Evolutionary conservation across 805 yeast genomes (phyloP).

Genomic region (Ogataea kodamae): DNA sequence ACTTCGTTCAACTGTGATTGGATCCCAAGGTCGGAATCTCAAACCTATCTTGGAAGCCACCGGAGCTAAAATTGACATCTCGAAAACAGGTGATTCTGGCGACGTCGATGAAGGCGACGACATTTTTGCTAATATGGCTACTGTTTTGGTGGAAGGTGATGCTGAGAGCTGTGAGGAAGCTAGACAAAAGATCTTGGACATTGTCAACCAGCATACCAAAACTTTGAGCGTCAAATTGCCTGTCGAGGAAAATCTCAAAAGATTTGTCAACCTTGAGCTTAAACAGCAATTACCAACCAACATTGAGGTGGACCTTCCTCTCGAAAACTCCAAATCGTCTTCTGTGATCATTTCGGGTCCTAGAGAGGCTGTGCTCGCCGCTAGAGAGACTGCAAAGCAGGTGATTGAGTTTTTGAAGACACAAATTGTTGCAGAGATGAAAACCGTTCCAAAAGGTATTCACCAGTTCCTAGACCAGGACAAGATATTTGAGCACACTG

Average conservation of each 20-base stretch:
- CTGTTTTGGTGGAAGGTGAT: conserved; percentile 76
- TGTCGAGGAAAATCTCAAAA: conserved; percentile 41
- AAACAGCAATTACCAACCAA: conserved; percentile 19
- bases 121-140: conserved; percentile 54
- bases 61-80: conserved; percentile 70
- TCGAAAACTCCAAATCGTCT: conserved; percentile 36
- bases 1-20: conserved; percentile 76
- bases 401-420: conserved; percentile 42
- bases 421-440: conserved; percentile 49
- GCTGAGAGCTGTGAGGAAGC: conserved; percentile 78
- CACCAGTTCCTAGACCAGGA: conserved; percentile 66
- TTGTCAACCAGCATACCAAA: conserved; percentile 74
- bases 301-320: conserved; percentile 30
- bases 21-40: conserved; percentile 78
- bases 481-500: conserved; percentile 48
- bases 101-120: conserved; percentile 48
- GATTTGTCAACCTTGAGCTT: conserved; percentile 39
- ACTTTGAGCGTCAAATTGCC: conserved; percentile 46
- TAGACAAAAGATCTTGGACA: conserved; percentile 59
- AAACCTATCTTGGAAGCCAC: conserved; percentile 72
- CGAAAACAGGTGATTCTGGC: conserved; percentile 28
- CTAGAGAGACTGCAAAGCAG: conserved; percentile 49
- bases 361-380: conserved; percentile 57
- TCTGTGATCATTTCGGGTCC: conserved; percentile 62
- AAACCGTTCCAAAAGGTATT: conserved; percentile 61